Conservation (phyloP, 345 rosid genomes). For the Linum trigynum region DNA sequence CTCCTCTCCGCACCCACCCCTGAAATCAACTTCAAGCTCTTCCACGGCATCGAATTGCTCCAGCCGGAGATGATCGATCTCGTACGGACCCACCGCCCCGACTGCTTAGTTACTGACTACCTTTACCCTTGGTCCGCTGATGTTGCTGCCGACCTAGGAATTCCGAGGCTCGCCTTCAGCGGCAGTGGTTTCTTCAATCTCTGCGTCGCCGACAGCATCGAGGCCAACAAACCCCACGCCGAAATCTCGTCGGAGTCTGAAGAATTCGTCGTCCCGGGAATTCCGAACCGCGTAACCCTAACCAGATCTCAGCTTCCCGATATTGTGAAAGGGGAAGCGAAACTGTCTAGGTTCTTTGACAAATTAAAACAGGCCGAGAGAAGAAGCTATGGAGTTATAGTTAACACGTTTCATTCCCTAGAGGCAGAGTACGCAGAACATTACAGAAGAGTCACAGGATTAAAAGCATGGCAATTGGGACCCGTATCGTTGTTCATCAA, state of each 20-base stretch:
- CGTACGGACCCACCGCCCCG: slow-evolving; percentile 13
- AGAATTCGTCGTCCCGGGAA: slow-evolving; percentile 14
- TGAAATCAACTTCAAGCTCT: slow-evolving; percentile 14
- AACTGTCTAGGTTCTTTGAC: slow-evolving; percentile 25
- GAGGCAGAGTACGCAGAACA: slow-evolving; percentile 26
- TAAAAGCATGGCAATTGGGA: slow-evolving; percentile 26
- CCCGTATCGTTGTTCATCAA: slow-evolving; percentile 19
- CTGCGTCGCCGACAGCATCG: slow-evolving; percentile 12
- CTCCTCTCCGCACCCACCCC: slow-evolving; percentile 16
- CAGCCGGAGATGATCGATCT: slow-evolving; percentile 8
- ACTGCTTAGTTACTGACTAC: slow-evolving; percentile 28
- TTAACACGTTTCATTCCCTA: slow-evolving; percentile 25
- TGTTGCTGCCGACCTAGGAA: neutral
- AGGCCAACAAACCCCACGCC: slow-evolving; percentile 15
- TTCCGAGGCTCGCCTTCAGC: slow-evolving; percentile 29
- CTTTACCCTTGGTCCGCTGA: slow-evolving; percentile 17
- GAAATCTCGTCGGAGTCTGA: slow-evolving; percentile 17
- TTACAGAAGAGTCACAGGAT: slow-evolving; percentile 18
- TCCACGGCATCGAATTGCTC: slow-evolving; percentile 17
- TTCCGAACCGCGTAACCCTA: slow-evolving; percentile 19
- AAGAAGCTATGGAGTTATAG: slow-evolving; percentile 22
- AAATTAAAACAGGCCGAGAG: slow-evolving; percentile 22
- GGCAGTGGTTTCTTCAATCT: slow-evolving; percentile 32
- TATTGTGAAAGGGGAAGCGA: slow-evolving; percentile 19
- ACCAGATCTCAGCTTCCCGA: slow-evolving; percentile 29